phyloP scores from a whole-genome alignment of 1,284 basidiomycete species.

The Pseudomicrostroma phylloplanum region DNA sequence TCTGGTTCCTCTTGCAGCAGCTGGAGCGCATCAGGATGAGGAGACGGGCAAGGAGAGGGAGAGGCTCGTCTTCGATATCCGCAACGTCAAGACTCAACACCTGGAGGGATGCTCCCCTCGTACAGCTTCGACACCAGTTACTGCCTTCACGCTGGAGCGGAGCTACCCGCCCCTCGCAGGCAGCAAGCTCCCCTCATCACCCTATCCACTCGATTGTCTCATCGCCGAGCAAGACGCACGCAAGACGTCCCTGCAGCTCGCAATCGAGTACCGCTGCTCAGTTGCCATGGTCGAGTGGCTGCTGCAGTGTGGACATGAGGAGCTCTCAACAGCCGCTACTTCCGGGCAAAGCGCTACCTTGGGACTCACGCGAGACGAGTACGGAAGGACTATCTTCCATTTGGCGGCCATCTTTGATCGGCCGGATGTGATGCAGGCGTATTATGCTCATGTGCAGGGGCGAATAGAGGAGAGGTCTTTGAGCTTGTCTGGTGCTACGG shows the following conservation, averaged over 20 bases:
- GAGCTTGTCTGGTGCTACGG: too few species aligned
- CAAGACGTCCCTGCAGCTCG: constrained; percentile 21
- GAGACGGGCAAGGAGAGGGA: too few species aligned
- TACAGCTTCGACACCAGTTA: not conserved
- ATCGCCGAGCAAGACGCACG: not conserved
- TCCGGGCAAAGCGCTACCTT: not conserved
- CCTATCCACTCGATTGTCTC: not conserved
- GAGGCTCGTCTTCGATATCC: constrained; percentile 19
- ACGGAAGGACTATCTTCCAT: constrained; percentile 27
- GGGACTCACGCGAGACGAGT: constrained; percentile 11
- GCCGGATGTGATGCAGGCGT: constrained; percentile 18
- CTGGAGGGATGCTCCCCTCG: too few species aligned
- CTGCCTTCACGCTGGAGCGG: not conserved
- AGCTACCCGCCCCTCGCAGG: too few species aligned
- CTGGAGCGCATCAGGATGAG: too few species aligned
- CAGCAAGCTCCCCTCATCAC: not conserved
- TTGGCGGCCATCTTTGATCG: constrained; percentile 32
- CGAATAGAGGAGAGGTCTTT: too few species aligned
- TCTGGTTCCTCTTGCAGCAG: too few species aligned
- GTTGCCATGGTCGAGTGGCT: constrained; percentile 40
- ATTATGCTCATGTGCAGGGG: not conserved
- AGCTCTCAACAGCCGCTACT: not conserved
- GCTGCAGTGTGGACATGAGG: constrained; percentile 40
- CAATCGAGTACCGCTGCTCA: constrained; percentile 28
- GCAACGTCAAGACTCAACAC: constrained; percentile 16